Evolutionary conservation across 768 basidiomycete species (phyloP), one percentile per base, ranked within the genome.

Genomic region (Leucosporidium scottii): DNA sequence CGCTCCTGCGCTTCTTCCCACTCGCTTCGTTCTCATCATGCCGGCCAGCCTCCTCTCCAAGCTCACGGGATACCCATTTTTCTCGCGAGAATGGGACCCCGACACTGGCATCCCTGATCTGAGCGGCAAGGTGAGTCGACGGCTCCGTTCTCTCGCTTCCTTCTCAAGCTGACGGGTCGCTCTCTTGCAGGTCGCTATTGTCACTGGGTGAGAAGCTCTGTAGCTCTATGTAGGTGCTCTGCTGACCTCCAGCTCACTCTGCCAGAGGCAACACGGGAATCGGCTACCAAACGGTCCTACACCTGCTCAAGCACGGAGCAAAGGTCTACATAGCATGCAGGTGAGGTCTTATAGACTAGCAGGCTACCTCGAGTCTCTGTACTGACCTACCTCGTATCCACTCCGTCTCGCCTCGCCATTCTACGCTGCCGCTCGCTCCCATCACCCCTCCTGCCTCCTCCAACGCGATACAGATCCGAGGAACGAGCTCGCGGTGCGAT

Each of bases 301-400:
- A 64, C 23, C 67, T 74, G 5, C 63, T 64, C 53, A 58, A 39
- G 47, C 69, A 73, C 51, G 53, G 59, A 17, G 61, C 60, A 58
- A 74, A 74, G 48, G 68, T 72, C 44, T 74, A 73, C 63, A 62
- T 74, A 60, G 66, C 71, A 0, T 70, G 68, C 48, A 36, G 73
- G 7, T 58, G 51, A 44, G 39, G 8, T 44, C 39, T 15, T 13
- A 17, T 3, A 15, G 39, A 15, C 13, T 17, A 17, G 2, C 39
- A 44, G 15, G 39, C 39, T 44, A 36, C 12, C 34, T 36, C 12
- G 6, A 12, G 12, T 5, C 39, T 10, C 39, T 44, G 39, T 44
- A 44, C 39, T 44, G 39, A 44, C 5, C 34, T 34, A 44, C 39
- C 39, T 44, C 15, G 8, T 44, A 3, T 3, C 39, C 39, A 2